Conservation (phyloP, 345 rosid genomes). For the Moringa oleifera region DNA sequence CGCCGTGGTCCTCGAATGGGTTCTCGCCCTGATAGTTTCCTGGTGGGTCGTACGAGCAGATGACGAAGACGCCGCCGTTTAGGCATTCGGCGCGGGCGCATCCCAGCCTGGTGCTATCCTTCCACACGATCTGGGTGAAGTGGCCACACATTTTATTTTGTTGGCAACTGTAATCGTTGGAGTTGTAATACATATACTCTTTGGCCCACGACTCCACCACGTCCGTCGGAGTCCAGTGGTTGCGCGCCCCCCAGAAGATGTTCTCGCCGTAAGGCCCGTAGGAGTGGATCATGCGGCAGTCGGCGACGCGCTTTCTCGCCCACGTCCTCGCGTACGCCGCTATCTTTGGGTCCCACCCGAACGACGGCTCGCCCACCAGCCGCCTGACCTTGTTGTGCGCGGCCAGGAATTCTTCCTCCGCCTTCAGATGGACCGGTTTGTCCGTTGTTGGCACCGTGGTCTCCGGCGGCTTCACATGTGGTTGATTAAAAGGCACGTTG, state of each 20-base stretch:
- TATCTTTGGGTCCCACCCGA: conserved; percentile 36
- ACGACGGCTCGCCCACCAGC: conserved; percentile 18
- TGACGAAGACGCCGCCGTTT: conserved; percentile 26
- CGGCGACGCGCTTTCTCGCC: conserved; percentile 26
- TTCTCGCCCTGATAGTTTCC: conserved; percentile 41
- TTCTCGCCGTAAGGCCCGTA: conserved; percentile 49
- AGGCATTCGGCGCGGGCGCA: conserved; percentile 31
- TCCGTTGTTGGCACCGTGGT: no score
- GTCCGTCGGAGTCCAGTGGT: conserved; percentile 30
- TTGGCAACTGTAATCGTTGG: conserved; percentile 25
- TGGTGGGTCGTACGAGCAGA: conserved; percentile 46
- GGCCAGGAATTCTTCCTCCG: conserved; percentile 17
- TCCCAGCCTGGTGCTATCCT: conserved; percentile 29
- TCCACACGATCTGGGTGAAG: conserved; percentile 60
- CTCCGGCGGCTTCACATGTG: no score
- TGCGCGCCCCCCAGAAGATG: conserved; percentile 35
- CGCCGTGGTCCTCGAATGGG: conserved; percentile 15
- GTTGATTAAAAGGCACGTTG: no score
- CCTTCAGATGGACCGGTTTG: not conserved
- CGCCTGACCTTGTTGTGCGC: conserved; percentile 40
- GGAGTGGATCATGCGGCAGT: conserved; percentile 41
- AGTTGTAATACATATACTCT: conserved; percentile 27
- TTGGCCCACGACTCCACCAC: conserved; percentile 38
- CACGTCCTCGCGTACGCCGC: conserved; percentile 34
- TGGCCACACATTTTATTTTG: conserved; percentile 37